These are phyloP conservation scores for Fusarium sambucinum DNA, from an alignment of 2,329 filamentous ascomycete species.

Conservation along the genomic window DNA sequence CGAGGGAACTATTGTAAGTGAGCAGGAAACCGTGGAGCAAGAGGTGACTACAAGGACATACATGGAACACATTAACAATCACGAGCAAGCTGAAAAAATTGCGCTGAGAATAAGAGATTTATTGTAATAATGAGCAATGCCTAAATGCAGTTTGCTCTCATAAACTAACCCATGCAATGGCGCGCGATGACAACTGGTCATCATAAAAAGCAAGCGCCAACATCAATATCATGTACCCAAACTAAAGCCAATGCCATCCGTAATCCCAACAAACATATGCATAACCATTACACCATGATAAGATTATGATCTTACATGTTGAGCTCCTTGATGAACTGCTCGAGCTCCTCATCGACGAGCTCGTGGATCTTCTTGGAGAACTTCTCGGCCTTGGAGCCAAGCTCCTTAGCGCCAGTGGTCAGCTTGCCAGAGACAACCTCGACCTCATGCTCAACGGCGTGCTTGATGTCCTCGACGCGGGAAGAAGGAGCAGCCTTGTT, in stretches of 20 bases:
- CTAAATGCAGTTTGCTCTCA: conserved; percentile 22
- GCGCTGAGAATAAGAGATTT: conserved; percentile 37
- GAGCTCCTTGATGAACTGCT: conserved; percentile 69
- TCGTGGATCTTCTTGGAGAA: conserved; percentile 73
- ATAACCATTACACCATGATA: conserved; percentile 46
- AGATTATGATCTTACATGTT: conserved; percentile 51
- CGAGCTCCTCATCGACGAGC: conserved; percentile 70
- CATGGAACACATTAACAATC: not conserved
- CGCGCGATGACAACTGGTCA: conserved; percentile 37
- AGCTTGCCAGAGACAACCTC: conserved; percentile 68
- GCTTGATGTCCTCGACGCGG: conserved; percentile 70
- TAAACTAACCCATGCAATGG: conserved; percentile 30
- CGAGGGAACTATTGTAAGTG: conserved; percentile 18
- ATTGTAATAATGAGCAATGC: conserved; percentile 34
- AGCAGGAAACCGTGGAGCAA: no score
- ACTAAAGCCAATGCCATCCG: conserved; percentile 41
- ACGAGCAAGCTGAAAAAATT: not conserved
- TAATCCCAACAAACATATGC: conserved; percentile 44
- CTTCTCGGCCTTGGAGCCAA: conserved; percentile 70
- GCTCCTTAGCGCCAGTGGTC: conserved; percentile 64
- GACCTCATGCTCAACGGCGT: conserved; percentile 71
- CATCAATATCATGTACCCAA: conserved; percentile 48
- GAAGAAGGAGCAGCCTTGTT: conserved; percentile 57
- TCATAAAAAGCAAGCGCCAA: conserved; percentile 34
- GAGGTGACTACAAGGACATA: no score